Base-by-base conservation (phyloP, 2,329 filamentous ascomycete species). In the Arthrinium phaeospermum region DNA sequence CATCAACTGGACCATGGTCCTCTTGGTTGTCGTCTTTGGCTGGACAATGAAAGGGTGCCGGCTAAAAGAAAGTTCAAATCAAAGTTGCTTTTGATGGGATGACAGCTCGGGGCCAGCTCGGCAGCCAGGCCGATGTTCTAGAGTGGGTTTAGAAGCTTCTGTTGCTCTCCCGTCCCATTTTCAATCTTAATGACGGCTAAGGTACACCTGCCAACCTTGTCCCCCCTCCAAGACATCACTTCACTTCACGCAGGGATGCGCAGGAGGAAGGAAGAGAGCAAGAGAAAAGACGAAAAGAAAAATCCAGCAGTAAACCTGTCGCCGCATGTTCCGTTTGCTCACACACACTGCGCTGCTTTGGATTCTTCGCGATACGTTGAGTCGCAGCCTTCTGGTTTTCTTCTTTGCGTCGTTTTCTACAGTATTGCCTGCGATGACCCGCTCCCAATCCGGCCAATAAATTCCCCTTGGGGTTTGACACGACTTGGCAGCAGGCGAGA, bases 31-130 rank as follows among this genome's bases (percentile, higher is more conserved):
- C 30, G 30, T 37, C 16, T 37, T 30, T 34, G 30, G 19, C 34
- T 64, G n/a, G 8, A 41, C 30, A 64, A 13, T n/a, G 57, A n/a
- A 34, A 41, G 57, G 57, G 34, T 64, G 57, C 30, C 34, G 57
- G 57, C 57, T 41, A 64, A 64, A 64, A 64, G 34, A 37, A 64
- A 41, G 57, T 64, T 37, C 34, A n/a, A 64, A 64, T 64, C 34
- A 64, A 37, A 64, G 57, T 64, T 37, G 57, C 34, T 64, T 61
- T 64, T 64, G 53, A 61, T 64, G 30, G 57, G 57, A 64, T 64
- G 57, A 64, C 57, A 64, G 57, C 57, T 41, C 57, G 30, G 57
- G 57, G 57, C 30, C 22, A 64, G 19, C 19, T 41, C 57, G 57
- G 57, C 57, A 64, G 22, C 34, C 41, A 64, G 34, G 57, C 57